phyloP scores from a whole-genome alignment of 2,329 filamentous ascomycete species.

The Fusarium sp. region DNA sequence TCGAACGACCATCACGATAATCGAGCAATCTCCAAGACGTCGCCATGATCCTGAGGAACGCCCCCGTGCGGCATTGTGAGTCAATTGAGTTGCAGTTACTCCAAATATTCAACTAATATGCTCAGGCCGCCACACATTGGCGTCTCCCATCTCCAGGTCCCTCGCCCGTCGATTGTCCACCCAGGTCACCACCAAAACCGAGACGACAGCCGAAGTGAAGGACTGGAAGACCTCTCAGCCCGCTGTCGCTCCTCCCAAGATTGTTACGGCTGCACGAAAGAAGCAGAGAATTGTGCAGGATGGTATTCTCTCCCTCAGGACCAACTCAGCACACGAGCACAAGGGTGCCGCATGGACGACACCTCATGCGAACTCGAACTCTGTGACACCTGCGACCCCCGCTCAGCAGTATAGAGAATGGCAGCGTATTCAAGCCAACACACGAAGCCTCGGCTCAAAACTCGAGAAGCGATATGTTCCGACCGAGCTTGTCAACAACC shows the following conservation, averaged over 20 bases:
- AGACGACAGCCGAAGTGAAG: conserved; percentile 25
- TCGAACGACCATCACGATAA: conserved; percentile 35
- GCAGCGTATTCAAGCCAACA: conserved; percentile 54
- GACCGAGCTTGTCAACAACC: conserved; percentile 73
- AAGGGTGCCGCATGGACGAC: conserved; percentile 49
- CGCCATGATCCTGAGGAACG: conserved; percentile 68
- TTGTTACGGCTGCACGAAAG: conserved; percentile 44
- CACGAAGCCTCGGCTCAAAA: conserved; percentile 60
- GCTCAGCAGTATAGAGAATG: conserved; percentile 55
- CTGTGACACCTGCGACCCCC: conserved; percentile 51
- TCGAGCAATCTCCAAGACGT: conserved; percentile 39
- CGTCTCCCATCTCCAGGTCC: conserved; percentile 54
- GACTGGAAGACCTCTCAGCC: conserved; percentile 41
- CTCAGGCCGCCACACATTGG: conserved; percentile 65
- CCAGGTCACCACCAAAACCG: conserved; percentile 30
- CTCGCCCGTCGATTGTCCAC: conserved; percentile 50
- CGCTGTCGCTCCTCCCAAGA: conserved; percentile 35
- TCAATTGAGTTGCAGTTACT: conserved; percentile 19
- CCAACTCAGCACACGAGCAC: conserved; percentile 51
- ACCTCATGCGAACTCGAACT: conserved; percentile 47
- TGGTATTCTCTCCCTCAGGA: conserved; percentile 49
- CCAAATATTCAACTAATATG: conserved; percentile 19
- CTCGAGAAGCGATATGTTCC: conserved; percentile 71
- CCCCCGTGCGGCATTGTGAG: conserved; percentile 66
- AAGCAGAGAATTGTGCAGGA: conserved; percentile 51